Evolutionary conservation across 2,329 filamentous ascomycete species (phyloP), one percentile per base, ranked within the genome.

Genomic region (Albifimbria verrucaria): DNA sequence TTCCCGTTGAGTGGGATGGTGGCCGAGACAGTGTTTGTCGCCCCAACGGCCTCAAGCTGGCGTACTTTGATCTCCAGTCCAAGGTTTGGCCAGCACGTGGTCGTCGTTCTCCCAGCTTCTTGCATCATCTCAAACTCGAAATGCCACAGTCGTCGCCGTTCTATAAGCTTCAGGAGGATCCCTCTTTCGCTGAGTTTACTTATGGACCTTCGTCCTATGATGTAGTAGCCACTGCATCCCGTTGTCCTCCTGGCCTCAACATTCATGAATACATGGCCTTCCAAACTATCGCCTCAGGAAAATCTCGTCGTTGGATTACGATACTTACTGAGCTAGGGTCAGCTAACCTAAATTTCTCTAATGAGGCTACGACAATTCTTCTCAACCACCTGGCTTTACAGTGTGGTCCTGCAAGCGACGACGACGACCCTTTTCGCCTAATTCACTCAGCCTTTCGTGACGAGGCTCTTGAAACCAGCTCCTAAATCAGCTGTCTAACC

Each of bases 271-370:
- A 75, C 48, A 69, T 75, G 32, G 75, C 81, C 0, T 78, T 79
- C 49, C 77, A 81, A 53, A 70, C 65, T 0, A 64, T 86, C 0
- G 60, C 80, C 2, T 69, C 74, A 0, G 80, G 80, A 0, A 73
- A 69, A 4, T 60, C 70, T 17, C 67, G 75, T 1, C 72, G 81
- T 1, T 84, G 81, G 81, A 57, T 72, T 1, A 66, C 71, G 1
- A 69, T 83, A 1, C 61, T 82, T 0, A 63, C 72, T 0, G 80
- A 85, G 52, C 58, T 85, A 3, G 78, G 72, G 0, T 76, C 78
- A 0, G 74, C 78, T 1, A 65, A 81, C 54, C 52, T 90, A 4
- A 87, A 87, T 56, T 82, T 88, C 56, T 82, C 79, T n/a, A 77
- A 77, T 0, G 76, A 82, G 20, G 74, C 78, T 0, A 80, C 79